phyloP scores from a whole-genome alignment of 2,329 filamentous ascomycete genomes.

The Aspergillus novofumigatus region DNA sequence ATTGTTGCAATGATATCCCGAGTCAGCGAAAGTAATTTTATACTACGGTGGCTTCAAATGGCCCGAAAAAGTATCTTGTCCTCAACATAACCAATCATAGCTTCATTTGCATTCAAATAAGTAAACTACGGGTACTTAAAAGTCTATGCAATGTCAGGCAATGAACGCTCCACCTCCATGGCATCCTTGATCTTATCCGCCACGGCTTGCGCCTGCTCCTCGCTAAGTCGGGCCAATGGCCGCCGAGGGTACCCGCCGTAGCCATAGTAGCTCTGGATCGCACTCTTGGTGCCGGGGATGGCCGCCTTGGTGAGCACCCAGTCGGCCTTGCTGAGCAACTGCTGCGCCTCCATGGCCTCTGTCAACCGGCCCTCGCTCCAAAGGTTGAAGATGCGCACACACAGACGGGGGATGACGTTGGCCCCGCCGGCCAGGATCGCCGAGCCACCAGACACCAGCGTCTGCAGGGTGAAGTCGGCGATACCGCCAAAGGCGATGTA shows the following conservation, averaged over 20 bases:
- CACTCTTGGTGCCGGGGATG: slow-evolving; percentile 80
- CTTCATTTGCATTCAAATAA: neutral
- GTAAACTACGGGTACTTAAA: neutral
- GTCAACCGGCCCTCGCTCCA: slow-evolving; percentile 70
- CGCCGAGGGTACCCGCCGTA: slow-evolving; percentile 75
- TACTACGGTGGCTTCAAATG: neutral
- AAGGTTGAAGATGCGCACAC: slow-evolving; percentile 74
- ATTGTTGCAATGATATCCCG: neutral
- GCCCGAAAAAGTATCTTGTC: too few relatives aligned
- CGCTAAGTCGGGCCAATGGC: slow-evolving; percentile 45
- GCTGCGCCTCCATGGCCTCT: slow-evolving; percentile 72
- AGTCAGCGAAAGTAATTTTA: neutral
- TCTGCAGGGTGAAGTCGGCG: slow-evolving; percentile 83
- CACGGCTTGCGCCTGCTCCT: slow-evolving; percentile 26
- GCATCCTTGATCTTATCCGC: slow-evolving; percentile 34
- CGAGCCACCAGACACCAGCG: slow-evolving; percentile 71
- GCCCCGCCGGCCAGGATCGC: slow-evolving; percentile 85
- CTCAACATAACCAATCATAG: neutral
- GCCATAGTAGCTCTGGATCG: slow-evolving; percentile 76
- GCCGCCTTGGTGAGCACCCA: slow-evolving; percentile 82
- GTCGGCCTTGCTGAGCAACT: slow-evolving; percentile 70
- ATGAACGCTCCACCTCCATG: slow-evolving; percentile 30
- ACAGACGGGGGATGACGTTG: slow-evolving; percentile 81
- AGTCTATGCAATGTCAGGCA: slow-evolving; percentile 34
- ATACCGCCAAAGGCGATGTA: slow-evolving; percentile 90